These are phyloP conservation scores for Neofusicoccum cordaticola DNA, from an alignment of 2,329 filamentous ascomycete species.

Conservation along the genomic window DNA sequence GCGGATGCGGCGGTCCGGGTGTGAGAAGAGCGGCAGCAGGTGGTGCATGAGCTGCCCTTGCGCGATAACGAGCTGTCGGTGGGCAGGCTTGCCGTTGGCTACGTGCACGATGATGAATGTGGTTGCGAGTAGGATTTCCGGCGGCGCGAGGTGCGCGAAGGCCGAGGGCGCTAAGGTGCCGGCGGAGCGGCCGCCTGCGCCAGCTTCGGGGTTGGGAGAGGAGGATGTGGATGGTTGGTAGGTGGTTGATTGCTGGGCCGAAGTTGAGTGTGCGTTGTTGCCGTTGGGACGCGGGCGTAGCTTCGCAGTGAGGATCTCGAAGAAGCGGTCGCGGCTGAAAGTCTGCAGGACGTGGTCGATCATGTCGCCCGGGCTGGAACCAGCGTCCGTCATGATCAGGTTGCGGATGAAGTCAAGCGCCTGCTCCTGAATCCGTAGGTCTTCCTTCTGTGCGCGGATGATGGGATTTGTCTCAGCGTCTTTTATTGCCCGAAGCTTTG, in stretches of 20 bases:
- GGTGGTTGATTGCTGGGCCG: constrained; percentile 12
- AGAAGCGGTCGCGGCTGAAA: constrained; percentile 73
- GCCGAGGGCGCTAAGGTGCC: neutral
- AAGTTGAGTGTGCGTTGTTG: neutral
- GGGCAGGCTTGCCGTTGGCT: constrained; percentile 73
- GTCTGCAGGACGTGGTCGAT: constrained; percentile 78
- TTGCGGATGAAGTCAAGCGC: constrained; percentile 87
- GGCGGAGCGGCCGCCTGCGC: constrained; percentile 14
- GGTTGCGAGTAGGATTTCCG: constrained; percentile 72
- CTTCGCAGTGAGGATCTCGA: constrained; percentile 77
- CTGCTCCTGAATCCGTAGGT: constrained; percentile 85
- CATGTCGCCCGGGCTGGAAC: constrained; percentile 57
- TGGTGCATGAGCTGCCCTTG: constrained; percentile 74
- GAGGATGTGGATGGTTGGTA: constrained; percentile 14
- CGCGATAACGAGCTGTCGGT: constrained; percentile 63
- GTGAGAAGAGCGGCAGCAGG: constrained; percentile 69
- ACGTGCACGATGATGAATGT: constrained; percentile 85
- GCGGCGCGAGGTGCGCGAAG: constrained; percentile 21
- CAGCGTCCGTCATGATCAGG: constrained; percentile 66
- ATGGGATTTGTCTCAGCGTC: constrained; percentile 67
- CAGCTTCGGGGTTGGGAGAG: constrained; percentile 7
- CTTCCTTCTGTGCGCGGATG: constrained; percentile 69
- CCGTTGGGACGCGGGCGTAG: constrained; percentile 48
- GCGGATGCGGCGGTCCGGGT: constrained; percentile 71
- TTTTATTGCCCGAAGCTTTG: constrained; percentile 46